A percentile compares a stretch with the other conserved stretches of the same genome.
phyloP scores from a whole-genome alignment of 257 asterid genomes.

The Solanum rostratum region DNA sequence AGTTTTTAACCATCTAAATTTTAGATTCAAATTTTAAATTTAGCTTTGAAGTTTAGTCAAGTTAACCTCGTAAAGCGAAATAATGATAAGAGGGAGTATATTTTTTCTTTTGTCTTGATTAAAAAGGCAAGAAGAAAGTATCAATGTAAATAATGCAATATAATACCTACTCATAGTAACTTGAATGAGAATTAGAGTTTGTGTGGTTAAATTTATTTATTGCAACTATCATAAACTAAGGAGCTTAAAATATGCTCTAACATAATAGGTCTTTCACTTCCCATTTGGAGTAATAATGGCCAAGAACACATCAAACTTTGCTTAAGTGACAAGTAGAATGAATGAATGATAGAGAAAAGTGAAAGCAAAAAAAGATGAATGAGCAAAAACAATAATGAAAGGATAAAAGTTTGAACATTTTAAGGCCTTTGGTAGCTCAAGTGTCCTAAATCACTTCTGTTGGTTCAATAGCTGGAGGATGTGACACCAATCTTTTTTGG shows the following conservation, averaged over 20 bases:
- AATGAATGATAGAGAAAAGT: neutral
- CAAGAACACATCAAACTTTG: neutral
- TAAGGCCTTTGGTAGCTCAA: neutral
- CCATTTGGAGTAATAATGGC: neutral
- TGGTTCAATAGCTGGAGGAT: neutral
- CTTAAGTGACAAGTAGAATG: constrained; percentile 2
- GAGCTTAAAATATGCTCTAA: neutral
- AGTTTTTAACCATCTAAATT: no score
- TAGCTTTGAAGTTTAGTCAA: no score
- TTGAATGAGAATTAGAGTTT: neutral
- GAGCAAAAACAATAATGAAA: neutral
- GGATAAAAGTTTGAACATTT: neutral
- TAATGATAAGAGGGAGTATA: neutral
- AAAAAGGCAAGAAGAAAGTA: neutral
- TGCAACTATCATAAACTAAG: neutral
- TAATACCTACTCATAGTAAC: neutral
- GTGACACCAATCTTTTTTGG: neutral
- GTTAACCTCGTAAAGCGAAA: no score
- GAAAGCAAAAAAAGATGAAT: neutral
- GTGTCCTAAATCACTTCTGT: neutral
- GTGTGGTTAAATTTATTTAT: neutral
- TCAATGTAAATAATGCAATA: neutral
- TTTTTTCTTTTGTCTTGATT: neutral
- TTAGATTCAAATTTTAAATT: no score
- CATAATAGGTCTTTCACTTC: neutral